Evolutionary conservation across 2,329 filamentous ascomycete species (phyloP).

Genomic region (Hypomyces rosellus): DNA sequence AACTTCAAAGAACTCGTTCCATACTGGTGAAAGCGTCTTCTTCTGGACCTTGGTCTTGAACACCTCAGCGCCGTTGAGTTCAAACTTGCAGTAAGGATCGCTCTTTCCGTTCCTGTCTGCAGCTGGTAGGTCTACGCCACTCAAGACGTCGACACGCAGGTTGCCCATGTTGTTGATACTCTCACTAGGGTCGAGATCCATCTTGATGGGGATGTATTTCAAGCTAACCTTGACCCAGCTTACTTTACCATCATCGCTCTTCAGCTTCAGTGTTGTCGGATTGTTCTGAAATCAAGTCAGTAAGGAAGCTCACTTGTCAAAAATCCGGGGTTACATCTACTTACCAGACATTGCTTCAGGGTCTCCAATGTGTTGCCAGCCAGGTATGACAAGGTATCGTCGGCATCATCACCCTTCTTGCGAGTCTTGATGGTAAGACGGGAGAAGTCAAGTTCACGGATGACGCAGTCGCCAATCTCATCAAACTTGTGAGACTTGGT

Average conservation of each 20-base stretch:
- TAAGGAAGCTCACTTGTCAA: background rate
- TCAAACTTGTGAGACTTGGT: conserved; percentile 67
- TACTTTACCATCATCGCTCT: conserved; percentile 66
- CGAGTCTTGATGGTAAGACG: conserved; percentile 82
- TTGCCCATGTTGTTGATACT: conserved; percentile 99
- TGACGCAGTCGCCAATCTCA: conserved; percentile 91
- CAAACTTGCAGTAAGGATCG: conserved; percentile 94
- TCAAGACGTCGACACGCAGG: conserved; percentile 86
- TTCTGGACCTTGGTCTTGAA: conserved; percentile 96
- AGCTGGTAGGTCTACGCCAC: conserved; percentile 80
- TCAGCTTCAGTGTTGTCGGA: conserved; percentile 74
- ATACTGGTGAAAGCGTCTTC: conserved; percentile 89
- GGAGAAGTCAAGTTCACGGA: conserved; percentile 95
- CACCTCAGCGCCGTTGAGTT: conserved; percentile 79
- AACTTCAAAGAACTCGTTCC: conserved; percentile 95
- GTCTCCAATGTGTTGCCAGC: conserved; percentile 81
- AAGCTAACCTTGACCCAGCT: conserved; percentile 85
- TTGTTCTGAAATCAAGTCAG: conserved; percentile 58
- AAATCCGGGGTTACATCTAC: conserved; percentile 22
- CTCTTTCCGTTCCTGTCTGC: conserved; percentile 96
- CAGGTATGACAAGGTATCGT: conserved; percentile 74
- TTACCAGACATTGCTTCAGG: conserved; percentile 77
- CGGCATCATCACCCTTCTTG: conserved; percentile 70
- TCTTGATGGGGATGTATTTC: conserved; percentile 90
- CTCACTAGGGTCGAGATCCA: conserved; percentile 88